Conservation (phyloP, 495 filamentous ascomycete genomes). For the Penicillium paradoxum region DNA sequence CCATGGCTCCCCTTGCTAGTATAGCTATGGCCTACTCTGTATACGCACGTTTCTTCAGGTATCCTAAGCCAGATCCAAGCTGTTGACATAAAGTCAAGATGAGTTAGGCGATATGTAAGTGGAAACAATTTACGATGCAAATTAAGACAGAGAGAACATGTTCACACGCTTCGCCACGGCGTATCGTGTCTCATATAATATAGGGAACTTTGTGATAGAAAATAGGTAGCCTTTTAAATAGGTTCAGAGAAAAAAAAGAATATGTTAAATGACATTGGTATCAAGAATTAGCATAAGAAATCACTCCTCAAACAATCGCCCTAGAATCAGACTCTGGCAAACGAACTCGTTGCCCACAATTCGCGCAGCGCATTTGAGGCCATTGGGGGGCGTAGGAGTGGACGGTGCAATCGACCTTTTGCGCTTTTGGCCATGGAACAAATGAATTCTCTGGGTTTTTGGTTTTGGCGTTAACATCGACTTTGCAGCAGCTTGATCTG, state of each 20-base stretch:
- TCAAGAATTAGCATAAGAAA: constrained; percentile 14
- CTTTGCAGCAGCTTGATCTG: constrained; percentile 45
- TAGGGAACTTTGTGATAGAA: no score
- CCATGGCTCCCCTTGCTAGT: no score
- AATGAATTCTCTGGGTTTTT: constrained; percentile 10
- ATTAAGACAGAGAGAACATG: no score
- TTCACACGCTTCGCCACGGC: no score
- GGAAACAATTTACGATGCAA: no score
- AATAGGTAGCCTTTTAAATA: background rate
- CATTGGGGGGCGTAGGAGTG: constrained; percentile 12
- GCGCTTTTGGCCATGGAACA: constrained; percentile 36
- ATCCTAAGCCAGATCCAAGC: no score
- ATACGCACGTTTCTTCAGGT: no score
- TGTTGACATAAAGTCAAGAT: no score
- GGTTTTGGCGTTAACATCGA: constrained; percentile 29
- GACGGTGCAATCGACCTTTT: constrained; percentile 48
- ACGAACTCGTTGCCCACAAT: constrained; percentile 81
- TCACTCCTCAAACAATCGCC: constrained; percentile 64
- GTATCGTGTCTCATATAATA: no score
- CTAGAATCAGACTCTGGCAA: constrained; percentile 89
- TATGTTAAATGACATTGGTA: constrained; percentile 22
- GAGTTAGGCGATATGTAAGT: no score
- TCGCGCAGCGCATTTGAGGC: constrained; percentile 32
- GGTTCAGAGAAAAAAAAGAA: background rate
- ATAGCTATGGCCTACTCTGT: no score